Percentiles rank a stretch among this genome's conserved stretches.
phyloP scores from a whole-genome alignment of 768 basidiomycete genomes.

The Botryobasidium botryosum region DNA sequence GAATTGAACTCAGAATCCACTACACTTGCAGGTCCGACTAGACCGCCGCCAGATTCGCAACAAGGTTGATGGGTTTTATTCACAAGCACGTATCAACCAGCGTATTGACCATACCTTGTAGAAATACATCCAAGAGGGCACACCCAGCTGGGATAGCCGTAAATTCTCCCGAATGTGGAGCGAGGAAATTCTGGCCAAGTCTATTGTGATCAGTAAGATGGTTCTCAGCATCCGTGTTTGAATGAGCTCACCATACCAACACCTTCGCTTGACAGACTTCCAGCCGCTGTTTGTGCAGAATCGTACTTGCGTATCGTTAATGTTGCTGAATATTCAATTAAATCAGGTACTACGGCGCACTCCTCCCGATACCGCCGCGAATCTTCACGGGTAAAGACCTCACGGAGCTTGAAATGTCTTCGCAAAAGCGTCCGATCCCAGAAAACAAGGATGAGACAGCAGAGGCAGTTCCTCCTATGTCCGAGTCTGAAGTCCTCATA shows the following conservation, averaged over 20 bases:
- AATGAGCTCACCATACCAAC: background rate
- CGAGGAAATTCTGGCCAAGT: constrained; percentile 7
- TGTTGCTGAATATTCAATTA: background rate
- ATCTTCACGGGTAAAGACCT: constrained; percentile 3
- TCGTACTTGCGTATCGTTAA: background rate
- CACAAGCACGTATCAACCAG: background rate
- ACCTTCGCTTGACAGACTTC: background rate
- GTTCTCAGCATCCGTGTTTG: background rate
- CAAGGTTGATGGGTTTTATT: background rate
- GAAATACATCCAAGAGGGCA: background rate
- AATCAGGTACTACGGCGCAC: background rate
- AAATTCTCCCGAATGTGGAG: constrained; percentile 6
- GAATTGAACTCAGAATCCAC: background rate
- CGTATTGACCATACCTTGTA: background rate
- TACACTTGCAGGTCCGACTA: background rate
- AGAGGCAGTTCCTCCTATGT: background rate
- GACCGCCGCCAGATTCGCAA: background rate
- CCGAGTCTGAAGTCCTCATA: background rate
- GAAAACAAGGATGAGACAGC: background rate
- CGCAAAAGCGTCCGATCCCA: background rate
- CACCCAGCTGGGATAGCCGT: constrained; percentile 2
- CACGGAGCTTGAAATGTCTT: constrained; percentile 1
- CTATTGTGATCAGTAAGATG: constrained; percentile 8
- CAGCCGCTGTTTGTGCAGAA: background rate
- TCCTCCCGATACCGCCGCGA: background rate